phyloP scores from a whole-genome alignment of 768 basidiomycete species.

The Cystoderma amianthinum region DNA sequence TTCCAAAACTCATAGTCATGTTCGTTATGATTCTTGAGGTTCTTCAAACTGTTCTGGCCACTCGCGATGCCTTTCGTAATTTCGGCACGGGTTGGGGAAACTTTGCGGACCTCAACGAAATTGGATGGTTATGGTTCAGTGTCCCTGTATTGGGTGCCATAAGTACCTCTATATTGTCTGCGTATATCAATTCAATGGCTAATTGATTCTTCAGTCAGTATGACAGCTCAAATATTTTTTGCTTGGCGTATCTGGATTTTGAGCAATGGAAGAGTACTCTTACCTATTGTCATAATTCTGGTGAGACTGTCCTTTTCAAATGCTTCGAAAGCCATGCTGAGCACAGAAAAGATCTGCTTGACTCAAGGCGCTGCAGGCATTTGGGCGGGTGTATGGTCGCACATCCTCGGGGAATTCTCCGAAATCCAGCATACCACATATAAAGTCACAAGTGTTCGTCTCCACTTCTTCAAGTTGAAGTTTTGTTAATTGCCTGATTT shows the following conservation, averaged over 20 bases:
- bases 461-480: neutral
- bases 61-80: constrained; percentile 16
- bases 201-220: constrained; percentile 8
- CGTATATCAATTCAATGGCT: neutral
- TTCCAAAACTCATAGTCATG: constrained; percentile 14
- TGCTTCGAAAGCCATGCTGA: too few species aligned
- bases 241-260: constrained; percentile 12
- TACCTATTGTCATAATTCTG: constrained; percentile 4
- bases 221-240: constrained; percentile 12
- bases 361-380: constrained; percentile 8
- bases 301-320: constrained; percentile 4
- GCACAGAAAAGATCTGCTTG: too few species aligned
- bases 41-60: constrained; percentile 14
- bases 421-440: constrained; percentile 1
- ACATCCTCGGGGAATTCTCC: constrained; percentile 6
- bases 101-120: constrained; percentile 10
- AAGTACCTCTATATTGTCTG: constrained; percentile 8
- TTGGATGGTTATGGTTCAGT: constrained; percentile 16
- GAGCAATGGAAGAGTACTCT: constrained; percentile 3
- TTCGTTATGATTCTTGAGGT: constrained; percentile 10
- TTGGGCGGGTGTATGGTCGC: constrained; percentile 5
- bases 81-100: constrained; percentile 19
- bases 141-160: constrained; percentile 15
- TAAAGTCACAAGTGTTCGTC: neutral
- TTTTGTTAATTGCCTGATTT: neutral